Percentiles rank a stretch among this genome's conserved stretches.
Conservation (phyloP, 495 filamentous ascomycete species). For the Talaromyces liani region DNA sequence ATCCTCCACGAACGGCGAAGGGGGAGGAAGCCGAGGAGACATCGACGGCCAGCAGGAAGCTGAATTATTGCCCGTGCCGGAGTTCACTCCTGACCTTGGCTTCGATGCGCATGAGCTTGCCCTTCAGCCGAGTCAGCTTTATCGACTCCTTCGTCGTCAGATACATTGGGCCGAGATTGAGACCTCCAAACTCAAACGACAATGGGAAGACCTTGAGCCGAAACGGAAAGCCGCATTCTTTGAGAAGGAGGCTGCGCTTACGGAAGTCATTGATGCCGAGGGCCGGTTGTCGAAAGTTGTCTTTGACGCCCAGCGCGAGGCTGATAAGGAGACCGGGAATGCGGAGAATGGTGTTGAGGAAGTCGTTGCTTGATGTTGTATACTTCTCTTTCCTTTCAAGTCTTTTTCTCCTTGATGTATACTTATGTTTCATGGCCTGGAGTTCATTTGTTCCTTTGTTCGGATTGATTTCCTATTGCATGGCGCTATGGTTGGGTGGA, state of each 20-base stretch:
- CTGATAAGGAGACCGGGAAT: constrained; percentile 10
- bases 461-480: neutral
- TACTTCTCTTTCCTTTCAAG: neutral
- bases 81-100: constrained; percentile 27
- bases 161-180: constrained; percentile 77
- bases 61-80: constrained; percentile 17
- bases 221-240: constrained; percentile 70
- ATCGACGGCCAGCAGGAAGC: neutral
- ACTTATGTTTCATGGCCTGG: constrained; percentile 1
- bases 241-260: constrained; percentile 67
- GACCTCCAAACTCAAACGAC: constrained; percentile 47
- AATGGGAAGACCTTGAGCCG: constrained; percentile 59
- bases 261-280: constrained; percentile 53
- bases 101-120: constrained; percentile 69
- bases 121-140: constrained; percentile 62
- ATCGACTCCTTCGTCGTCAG: constrained; percentile 66
- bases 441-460: neutral
- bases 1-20: constrained; percentile 39
- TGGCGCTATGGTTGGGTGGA: neutral
- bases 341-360: constrained; percentile 18
- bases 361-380: constrained; percentile 3
- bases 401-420: neutral
- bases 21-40: neutral
- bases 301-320: neutral
- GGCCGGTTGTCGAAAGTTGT: constrained; percentile 30